phyloP scores from a whole-genome alignment of 306 rosid species.

The Vachellia pachyceras region DNA sequence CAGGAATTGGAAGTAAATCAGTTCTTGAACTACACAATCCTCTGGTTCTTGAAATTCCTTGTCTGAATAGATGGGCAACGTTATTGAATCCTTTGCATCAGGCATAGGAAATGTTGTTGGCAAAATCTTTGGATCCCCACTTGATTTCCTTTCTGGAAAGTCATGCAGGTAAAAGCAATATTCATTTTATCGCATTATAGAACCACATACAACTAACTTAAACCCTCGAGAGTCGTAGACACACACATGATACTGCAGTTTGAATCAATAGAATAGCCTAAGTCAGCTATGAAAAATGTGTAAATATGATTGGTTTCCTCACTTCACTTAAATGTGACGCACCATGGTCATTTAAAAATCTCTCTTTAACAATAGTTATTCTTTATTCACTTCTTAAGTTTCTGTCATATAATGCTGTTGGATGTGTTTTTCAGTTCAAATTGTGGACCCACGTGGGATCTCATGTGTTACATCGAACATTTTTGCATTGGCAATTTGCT shows the following conservation, averaged over 20 bases:
- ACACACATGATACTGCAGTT: no score
- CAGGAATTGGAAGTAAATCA: conserved; percentile 7
- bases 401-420: background rate
- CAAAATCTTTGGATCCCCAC: conserved; percentile 55
- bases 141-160: conserved; percentile 68
- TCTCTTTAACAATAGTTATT: no score
- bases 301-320: background rate
- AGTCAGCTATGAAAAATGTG: no score
- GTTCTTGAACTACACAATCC: background rate
- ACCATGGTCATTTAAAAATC: no score
- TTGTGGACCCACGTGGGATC: conserved; percentile 77
- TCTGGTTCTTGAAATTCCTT: background rate
- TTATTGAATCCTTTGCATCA: conserved; percentile 55
- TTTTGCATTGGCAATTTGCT: conserved; percentile 68
- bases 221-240: no score
- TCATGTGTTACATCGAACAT: conserved; percentile 61
- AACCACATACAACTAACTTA: background rate
- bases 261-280: no score
- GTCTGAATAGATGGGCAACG: conserved; percentile 52
- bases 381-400: background rate
- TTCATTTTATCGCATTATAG: background rate
- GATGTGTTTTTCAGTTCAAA: conserved; percentile 51
- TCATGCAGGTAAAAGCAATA: conserved; percentile 61
- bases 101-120: conserved; percentile 55
- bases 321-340: no score